Evolutionary conservation across 73 alveolate genomes (phyloP), one percentile per base, ranked within the genome.

Genomic region (Stentor roeselii): DNA sequence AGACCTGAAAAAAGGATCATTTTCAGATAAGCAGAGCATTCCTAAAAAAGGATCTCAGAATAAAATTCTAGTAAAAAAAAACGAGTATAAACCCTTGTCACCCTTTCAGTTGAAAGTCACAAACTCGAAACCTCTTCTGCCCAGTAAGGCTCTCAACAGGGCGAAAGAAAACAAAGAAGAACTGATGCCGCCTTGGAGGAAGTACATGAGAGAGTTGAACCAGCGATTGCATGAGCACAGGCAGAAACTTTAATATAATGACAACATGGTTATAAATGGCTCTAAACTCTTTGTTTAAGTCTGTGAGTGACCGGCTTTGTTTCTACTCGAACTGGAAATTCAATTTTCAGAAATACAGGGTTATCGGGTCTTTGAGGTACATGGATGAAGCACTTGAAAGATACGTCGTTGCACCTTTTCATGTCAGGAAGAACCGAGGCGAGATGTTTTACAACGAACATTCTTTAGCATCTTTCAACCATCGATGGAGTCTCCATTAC

Each of bases 241-340:
- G n/a, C n/a, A n/a, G n/a, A n/a, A n/a, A n/a, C n/a, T n/a, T n/a
- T n/a, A n/a, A n/a, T n/a, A n/a, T n/a, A n/a, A n/a, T n/a, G n/a
- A n/a, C n/a, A n/a, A n/a, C n/a, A n/a, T n/a, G 30, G 67, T 50
- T 21, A 67, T 67, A 67, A 67, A 67, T 67, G 80, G 80, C 80
- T 27, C 34, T 67, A 32, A 21, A 36, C 34, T 27, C 42, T 32
- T 11, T 67, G n/a, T 15, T 21, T 11, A 67, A 67, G 34, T 21
- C n/a, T 67, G 42, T 67, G 27, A 40, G 80, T 27, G 80, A 67
- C 80, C 21, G 34, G 41, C 84, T 76, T 32, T 14, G 60, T 38
- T 76, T 36, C 39, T 76, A n/a, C 59, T 21, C 42, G 37, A 76
- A 76, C 84, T 76, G 84, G 84, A 76, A 76, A 76, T 76, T 39